Base-by-base conservation (phyloP, 306 rosid genomes). In the Cucumis cinereus region DNA sequence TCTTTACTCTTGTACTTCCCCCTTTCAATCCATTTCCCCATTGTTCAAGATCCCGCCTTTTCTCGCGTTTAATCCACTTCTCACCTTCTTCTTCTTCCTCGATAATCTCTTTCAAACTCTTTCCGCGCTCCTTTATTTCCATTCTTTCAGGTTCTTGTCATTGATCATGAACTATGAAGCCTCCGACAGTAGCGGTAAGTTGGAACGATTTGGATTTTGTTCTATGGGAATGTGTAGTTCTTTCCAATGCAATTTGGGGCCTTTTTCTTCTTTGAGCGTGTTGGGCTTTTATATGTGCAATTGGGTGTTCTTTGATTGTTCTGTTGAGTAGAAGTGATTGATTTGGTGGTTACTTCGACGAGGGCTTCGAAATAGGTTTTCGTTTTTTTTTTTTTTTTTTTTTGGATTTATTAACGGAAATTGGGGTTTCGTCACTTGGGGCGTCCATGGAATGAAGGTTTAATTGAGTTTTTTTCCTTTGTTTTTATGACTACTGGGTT, bases 121-220 rank as follows among this genome's bases (percentile, higher is more conserved):
- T 74, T 54, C 30, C 13, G 19, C 77, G 66, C 22, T 55, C 60
- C 8, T 58, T 14, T 12, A 36, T 41, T 33, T 59, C 19, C 56
- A 19, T 6, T 57, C 20, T 24, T 14, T 60, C 40, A 73, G 50
- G 59, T 54, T 73, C 77, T 54, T 75, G 12, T 61, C 75, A 19
- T 70, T 16, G 75, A 26, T 57, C 56, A 75, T 75, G 78, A 43
- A 75, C 67, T 75, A 75, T 58, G 78, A 75, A 60, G 58, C 71
- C 7, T 76, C 55, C 69, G 79, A 76, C 54, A 76, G 79, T 45
- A 60, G 56, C 43, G 79, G 79, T 76, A 8, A 24, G 79, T 60
- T 59, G 58, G 58, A 76, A 60, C 14, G 5, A 14, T 59, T 76
- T 38, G 45, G 61, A 17, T 72, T 72, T 28, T 73, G 49, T 73